Conservation (phyloP, 2,329 filamentous ascomycete genomes). For the Clonostachys rosea region DNA sequence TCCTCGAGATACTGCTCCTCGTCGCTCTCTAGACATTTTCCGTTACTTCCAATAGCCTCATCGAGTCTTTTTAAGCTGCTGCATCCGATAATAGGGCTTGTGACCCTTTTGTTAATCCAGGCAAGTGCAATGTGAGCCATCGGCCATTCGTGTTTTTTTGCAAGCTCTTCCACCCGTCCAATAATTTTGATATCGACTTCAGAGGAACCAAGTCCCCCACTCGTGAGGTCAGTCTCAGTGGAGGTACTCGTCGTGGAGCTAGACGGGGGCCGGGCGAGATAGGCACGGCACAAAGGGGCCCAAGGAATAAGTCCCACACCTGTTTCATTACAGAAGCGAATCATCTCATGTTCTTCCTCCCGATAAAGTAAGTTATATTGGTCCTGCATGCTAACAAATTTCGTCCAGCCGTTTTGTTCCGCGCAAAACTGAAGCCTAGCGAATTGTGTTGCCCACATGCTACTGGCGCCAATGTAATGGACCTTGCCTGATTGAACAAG, state of each 20-base stretch:
- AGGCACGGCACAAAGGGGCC: constrained; percentile 13
- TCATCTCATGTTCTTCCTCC: constrained; percentile 49
- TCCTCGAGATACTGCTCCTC: constrained; percentile 59
- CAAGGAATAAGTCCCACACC: constrained; percentile 32
- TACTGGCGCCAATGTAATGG: constrained; percentile 42
- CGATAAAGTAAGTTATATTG: constrained; percentile 49
- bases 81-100: constrained; percentile 58
- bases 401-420: constrained; percentile 47
- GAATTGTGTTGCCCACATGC: constrained; percentile 43
- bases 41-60: constrained; percentile 55
- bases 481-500: constrained; percentile 53
- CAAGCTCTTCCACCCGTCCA: constrained; percentile 39
- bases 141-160: constrained; percentile 48
- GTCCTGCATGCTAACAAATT: constrained; percentile 55
- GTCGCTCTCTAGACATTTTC: constrained; percentile 45
- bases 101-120: constrained; percentile 51
- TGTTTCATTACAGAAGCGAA: constrained; percentile 31
- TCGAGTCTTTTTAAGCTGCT: constrained; percentile 52
- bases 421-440: constrained; percentile 45
- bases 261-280: constrained; percentile 17
- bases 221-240: constrained; percentile 23
- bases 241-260: constrained; percentile 13
- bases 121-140: constrained; percentile 63
- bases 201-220: constrained; percentile 2
- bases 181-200: constrained; percentile 3